Evolutionary conservation across 148 eudicot species (phyloP), one percentile per base, ranked within the genome.

Genomic region (Heliosperma pusillum): DNA sequence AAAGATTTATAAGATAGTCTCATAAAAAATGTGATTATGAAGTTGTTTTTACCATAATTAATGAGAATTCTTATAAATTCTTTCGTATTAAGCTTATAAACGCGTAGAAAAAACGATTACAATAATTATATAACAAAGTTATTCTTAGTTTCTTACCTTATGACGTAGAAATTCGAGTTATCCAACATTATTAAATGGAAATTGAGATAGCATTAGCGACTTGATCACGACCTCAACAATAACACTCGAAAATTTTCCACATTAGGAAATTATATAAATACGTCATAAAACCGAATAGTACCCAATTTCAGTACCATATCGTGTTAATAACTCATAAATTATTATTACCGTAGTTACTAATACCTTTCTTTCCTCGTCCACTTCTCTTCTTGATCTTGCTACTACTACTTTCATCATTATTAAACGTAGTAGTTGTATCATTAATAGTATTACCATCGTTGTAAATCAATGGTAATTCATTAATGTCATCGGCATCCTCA

Each of bases 401-500:
- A 21, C 72, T 44, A 57, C 15, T 67, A 15, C 33, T 56, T 63
- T 16, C 58, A 27, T 45, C 57, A 26, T 29, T 75, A 15, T 15
- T 7, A 47, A 47, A 2, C 15, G 53, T 47, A 13, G 62, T 63
- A 22, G n/a, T 47, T 24, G 20, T 50, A 24, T 25, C 22, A 40
- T 30, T 30, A 24, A 0, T 58, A 15, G 67, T 66, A 50, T 74
- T 73, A 4, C 84, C 84, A 55, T 79, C 80, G 29, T 73, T 57
- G 42, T n/a, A 77, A 53, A 83, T 80, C 76, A 80, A 77, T 36
- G 81, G 85, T 42, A 77, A 4, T 45, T 85, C 87, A 22, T 82
- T 77, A 15, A 71, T 20, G 59, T 84, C 87, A 24, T 85, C 87
- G 0, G 16, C 81, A 21, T 82, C 84, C n/a, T 85, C 87, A 2